Conservation (phyloP, 2,329 filamentous ascomycete genomes). For the Tolypocladium sp. region DNA sequence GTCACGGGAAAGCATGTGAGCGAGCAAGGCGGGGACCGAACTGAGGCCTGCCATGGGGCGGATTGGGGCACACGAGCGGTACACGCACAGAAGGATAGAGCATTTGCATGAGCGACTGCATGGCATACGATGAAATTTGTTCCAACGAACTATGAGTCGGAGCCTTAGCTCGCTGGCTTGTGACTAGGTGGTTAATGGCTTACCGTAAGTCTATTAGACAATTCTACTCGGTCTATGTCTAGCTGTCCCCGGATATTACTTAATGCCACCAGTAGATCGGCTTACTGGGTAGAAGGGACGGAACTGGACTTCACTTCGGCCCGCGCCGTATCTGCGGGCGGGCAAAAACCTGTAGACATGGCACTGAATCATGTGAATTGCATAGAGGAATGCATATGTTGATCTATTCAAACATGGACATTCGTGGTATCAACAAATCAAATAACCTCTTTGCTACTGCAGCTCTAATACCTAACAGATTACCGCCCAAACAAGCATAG, state of each 20-base stretch:
- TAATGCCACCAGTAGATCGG: not conserved
- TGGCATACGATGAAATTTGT: slow-evolving; percentile 2
- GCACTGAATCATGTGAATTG: not conserved
- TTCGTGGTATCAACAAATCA: not conserved
- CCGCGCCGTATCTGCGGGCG: not conserved
- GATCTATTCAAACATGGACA: not conserved
- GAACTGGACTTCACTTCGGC: not conserved
- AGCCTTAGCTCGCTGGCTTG: not conserved
- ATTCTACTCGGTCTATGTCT: not conserved
- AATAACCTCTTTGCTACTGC: not conserved
- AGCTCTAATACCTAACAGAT: not conserved
- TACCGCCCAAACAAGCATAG: not conserved
- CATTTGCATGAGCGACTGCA: slow-evolving; percentile 2
- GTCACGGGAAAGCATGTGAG: not conserved
- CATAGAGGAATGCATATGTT: not conserved
- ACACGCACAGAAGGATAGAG: not conserved
- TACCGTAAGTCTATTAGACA: not conserved
- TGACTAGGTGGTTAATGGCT: too few relatives aligned
- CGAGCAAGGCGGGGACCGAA: not conserved
- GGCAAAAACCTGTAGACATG: not conserved
- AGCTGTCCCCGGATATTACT: not conserved
- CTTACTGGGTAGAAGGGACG: not conserved
- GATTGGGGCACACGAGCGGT: not conserved
- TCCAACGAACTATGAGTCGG: not conserved
- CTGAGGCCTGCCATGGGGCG: not conserved